Conservation (phyloP, 2,329 filamentous ascomycete genomes). For the Sphaerostilbella broomeana region DNA sequence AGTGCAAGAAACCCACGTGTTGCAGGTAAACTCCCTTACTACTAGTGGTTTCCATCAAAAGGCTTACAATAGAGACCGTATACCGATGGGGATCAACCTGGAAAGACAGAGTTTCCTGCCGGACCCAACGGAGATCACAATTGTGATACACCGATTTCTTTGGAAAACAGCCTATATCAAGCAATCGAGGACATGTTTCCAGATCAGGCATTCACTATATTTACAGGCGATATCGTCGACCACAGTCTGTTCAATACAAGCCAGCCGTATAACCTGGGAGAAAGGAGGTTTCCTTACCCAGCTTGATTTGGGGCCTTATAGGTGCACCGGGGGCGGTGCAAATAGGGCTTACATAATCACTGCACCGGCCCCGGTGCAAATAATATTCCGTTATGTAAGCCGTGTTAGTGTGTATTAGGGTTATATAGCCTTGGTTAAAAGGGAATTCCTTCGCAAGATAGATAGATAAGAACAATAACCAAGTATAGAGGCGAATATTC, state of each 20-base stretch:
- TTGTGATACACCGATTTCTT: conserved; percentile 44
- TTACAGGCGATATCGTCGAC: conserved; percentile 54
- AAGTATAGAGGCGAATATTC: no score
- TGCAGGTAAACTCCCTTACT: conserved; percentile 40
- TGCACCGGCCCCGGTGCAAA: no score
- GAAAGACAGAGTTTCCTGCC: conserved; percentile 41
- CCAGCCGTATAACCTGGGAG: conserved; percentile 26
- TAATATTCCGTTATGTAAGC: no score
- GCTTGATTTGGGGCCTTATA: no score
- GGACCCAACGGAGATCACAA: conserved; percentile 46
- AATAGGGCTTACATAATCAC: no score
- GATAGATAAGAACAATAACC: no score
- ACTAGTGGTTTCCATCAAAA: no score
- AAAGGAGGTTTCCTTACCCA: no score
- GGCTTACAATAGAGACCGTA: conserved; percentile 43
- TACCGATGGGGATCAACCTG: conserved; percentile 39
- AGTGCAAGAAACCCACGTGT: conserved; percentile 54
- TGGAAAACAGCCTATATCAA: conserved; percentile 50
- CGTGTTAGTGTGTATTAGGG: no score
- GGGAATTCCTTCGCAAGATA: no score
- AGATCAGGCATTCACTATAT: conserved; percentile 47
- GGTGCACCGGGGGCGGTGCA: no score
- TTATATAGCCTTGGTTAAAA: no score
- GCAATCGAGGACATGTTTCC: conserved; percentile 41
- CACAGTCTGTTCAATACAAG: conserved; percentile 44